These are phyloP conservation scores for Syzygium oleosum DNA, from an alignment of 345 rosid genomes.

Conservation along the genomic window DNA sequence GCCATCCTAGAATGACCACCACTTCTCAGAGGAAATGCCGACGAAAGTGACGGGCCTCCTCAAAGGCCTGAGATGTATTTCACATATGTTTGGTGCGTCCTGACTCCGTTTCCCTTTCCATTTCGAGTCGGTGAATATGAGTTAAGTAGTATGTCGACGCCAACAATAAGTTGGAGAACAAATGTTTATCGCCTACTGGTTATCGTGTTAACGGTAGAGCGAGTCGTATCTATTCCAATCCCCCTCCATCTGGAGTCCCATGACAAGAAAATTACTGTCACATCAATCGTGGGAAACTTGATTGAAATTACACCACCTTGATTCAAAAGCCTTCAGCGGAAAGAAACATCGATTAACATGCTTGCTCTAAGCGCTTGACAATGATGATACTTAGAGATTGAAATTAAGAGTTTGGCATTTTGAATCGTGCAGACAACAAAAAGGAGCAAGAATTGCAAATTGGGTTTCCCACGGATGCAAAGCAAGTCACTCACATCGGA, in stretches of 20 bases:
- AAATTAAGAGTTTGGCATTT: not conserved
- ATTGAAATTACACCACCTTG: not conserved
- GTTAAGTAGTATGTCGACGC: not conserved
- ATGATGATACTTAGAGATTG: not conserved
- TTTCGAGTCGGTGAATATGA: not conserved
- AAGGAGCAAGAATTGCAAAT: conserved; percentile 55
- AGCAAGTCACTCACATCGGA: conserved; percentile 75
- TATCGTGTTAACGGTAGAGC: not conserved
- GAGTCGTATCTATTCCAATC: not conserved
- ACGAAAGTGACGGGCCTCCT: conserved; percentile 40
- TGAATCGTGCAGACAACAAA: conserved; percentile 25
- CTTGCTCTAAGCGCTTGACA: not conserved
- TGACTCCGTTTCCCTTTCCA: not conserved
- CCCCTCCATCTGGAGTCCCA: not conserved
- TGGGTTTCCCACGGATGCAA: conserved; percentile 77
- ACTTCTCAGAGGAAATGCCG: not conserved
- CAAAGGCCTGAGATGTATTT: conserved; percentile 39
- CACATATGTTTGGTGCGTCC: conserved; percentile 38
- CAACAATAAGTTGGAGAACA: not conserved
- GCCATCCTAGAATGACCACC: not conserved
- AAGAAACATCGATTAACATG: not conserved
- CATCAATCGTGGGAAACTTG: not conserved
- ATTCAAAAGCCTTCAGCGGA: not conserved
- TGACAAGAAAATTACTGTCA: not conserved
- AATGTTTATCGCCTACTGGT: not conserved